Evolutionary conservation across 139 green algal genomes (phyloP), one percentile per base, ranked within the genome.

Genomic region (Micromonas commoda): DNA sequence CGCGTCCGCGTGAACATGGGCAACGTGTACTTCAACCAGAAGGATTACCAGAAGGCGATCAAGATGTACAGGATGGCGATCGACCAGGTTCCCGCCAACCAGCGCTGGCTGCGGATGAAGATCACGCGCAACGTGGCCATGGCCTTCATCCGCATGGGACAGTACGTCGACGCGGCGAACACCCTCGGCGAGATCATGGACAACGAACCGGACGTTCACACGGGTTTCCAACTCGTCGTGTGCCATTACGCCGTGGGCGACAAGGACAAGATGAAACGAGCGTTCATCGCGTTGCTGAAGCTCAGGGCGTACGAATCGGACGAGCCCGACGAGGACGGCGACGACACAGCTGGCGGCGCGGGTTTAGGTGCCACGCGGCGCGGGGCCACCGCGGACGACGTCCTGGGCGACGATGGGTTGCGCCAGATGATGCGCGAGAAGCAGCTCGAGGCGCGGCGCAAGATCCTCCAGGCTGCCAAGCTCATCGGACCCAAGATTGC

Each of bases 1-100:
- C 84, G 88, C 52, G 85, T 96, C 73, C 87, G 91, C 19, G 82
- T 96, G 34, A 96, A 96, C 83, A 93, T 96, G 85, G 91, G 91
- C 60, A 93, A 93, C 82, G 87, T 94, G 5, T 88, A 96, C 77
- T 93, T 89, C 79, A 82, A 92, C 77, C 82, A 89, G 83, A 68
- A 71, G 5, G 85, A 90, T 57, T 92, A 85, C 69, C 82, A 85
- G 0, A 75, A 84, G 38, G 87, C 89, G 2, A 90, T 91, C 74
- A 91, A 91, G 81, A 84, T 81, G 74, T 96, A 92, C 80, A 86
- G 91, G 79, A 97, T 97, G 92, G 90, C 91, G 16, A 82, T 96
- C 45, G 91, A 96, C 80, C 84, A 90, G 74, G 79, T 94, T n/a
- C 86, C 89, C 2, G 71, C 81, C 24, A 85, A 86, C 24, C 72